A percentile compares a stretch with the other conserved stretches of the same genome.
Evolutionary conservation across 306 rosid genomes (phyloP).

Genomic region (Casuarina glauca): DNA sequence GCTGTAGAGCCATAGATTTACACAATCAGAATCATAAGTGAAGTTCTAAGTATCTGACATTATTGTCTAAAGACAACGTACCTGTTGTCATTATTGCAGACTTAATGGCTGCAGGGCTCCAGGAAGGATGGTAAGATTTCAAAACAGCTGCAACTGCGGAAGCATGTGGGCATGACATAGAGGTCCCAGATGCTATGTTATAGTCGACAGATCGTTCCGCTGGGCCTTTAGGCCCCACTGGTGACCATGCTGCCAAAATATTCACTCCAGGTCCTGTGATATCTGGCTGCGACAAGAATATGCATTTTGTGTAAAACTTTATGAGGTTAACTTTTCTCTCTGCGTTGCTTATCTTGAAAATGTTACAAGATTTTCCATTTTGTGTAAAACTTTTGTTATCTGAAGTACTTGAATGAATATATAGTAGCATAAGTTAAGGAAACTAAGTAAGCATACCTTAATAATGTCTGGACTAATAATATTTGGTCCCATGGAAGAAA

Average conservation of each 20-base stretch:
- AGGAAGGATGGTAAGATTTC: slow-evolving; percentile 48
- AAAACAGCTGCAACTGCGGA: slow-evolving; percentile 59
- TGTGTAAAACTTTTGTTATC: neutral
- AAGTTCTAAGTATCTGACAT: neutral
- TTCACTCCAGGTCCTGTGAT: slow-evolving; percentile 66
- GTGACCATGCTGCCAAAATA: slow-evolving; percentile 80
- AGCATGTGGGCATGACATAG: slow-evolving; percentile 69
- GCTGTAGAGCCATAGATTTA: slow-evolving; percentile 34
- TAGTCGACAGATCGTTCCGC: slow-evolving; percentile 45
- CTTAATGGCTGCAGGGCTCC: slow-evolving; percentile 72
- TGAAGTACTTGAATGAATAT: neutral
- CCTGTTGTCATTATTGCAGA: slow-evolving; percentile 70
- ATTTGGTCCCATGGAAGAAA: slow-evolving; percentile 73
- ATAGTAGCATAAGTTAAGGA: neutral
- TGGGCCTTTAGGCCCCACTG: slow-evolving; percentile 42
- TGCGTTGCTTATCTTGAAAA: no score
- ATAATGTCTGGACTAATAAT: slow-evolving; percentile 60
- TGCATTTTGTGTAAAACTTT: neutral
- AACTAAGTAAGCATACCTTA: slow-evolving; percentile 40
- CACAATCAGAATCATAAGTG: slow-evolving; percentile 1
- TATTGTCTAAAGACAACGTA: slow-evolving; percentile 9
- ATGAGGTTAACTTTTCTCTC: no score
- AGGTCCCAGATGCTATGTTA: slow-evolving; percentile 68
- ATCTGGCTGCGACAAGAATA: slow-evolving; percentile 57
- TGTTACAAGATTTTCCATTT: no score